These are phyloP conservation scores for Ustilago loliicola DNA, from an alignment of 1,284 basidiomycete genomes.

Conservation along the genomic window DNA sequence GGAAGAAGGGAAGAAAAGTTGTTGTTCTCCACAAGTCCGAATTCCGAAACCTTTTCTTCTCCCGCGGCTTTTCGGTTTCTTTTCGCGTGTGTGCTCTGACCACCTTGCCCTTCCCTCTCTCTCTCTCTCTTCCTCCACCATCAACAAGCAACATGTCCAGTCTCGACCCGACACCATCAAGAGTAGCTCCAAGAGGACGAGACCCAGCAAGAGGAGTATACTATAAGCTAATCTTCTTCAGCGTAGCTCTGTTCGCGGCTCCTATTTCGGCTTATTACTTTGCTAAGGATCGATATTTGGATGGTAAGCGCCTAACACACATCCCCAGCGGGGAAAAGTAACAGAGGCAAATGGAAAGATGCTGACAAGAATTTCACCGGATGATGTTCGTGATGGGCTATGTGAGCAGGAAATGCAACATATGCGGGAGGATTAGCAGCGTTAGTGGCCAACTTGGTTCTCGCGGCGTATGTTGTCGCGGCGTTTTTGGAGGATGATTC, in stretches of 20 bases:
- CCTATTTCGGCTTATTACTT: conserved; percentile 64
- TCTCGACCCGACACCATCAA: conserved; percentile 51
- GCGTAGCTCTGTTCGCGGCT: conserved; percentile 61
- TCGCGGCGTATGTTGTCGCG: conserved; percentile 63
- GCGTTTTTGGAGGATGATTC: conserved; percentile 66
- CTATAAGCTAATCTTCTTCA: conserved; percentile 66
- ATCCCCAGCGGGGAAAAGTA: neutral
- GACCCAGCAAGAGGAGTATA: conserved; percentile 65
- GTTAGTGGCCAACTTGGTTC: conserved; percentile 66
- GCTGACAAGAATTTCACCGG: neutral
- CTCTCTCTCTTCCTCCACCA: neutral
- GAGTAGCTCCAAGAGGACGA: conserved; percentile 50
- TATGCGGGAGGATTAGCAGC: conserved; percentile 68
- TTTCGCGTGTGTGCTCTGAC: conserved; percentile 11
- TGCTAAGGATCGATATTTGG: conserved; percentile 59
- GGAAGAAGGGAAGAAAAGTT: conserved; percentile 4
- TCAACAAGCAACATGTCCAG: conserved; percentile 29
- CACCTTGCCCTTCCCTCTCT: neutral
- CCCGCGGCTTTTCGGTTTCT: too few relatives aligned
- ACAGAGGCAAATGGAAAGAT: neutral
- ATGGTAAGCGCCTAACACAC: conserved; percentile 38
- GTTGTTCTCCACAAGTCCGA: conserved; percentile 14
- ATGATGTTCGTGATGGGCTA: neutral
- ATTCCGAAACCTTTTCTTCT: conserved; percentile 15
- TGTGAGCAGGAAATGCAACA: conserved; percentile 60